These are phyloP conservation scores for Pseudogymnoascus destructans DNA, from an alignment of 2,329 filamentous ascomycete genomes.

Conservation along the genomic window DNA sequence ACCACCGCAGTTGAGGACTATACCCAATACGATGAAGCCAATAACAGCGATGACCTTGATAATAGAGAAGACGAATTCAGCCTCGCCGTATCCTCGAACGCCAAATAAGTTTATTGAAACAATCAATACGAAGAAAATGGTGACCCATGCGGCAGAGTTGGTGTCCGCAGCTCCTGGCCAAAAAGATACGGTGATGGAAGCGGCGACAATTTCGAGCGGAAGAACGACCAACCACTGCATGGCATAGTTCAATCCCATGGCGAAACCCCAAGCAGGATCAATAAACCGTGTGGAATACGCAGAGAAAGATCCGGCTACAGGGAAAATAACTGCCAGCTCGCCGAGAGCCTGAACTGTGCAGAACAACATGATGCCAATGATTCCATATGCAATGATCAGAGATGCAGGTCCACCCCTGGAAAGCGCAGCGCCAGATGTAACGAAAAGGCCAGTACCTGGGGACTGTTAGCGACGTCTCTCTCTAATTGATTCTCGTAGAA, in stretches of 20 bases:
- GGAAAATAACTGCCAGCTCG: slow-evolving; percentile 82
- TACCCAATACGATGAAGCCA: slow-evolving; percentile 60
- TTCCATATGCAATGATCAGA: slow-evolving; percentile 60
- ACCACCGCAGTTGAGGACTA: slow-evolving; percentile 43
- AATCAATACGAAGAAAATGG: slow-evolving; percentile 66
- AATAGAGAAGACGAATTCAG: slow-evolving; percentile 76
- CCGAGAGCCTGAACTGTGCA: slow-evolving; percentile 85
- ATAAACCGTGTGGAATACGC: slow-evolving; percentile 85
- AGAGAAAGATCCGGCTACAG: slow-evolving; percentile 90
- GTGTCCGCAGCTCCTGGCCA: slow-evolving; percentile 49
- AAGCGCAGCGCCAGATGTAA: slow-evolving; percentile 58
- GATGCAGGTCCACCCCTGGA: slow-evolving; percentile 64
- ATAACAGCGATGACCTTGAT: slow-evolving; percentile 71
- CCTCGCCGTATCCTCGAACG: slow-evolving; percentile 78
- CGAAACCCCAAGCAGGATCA: slow-evolving; percentile 92
- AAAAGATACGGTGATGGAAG: slow-evolving; percentile 69
- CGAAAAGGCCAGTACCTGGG: slow-evolving; percentile 62
- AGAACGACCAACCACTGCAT: slow-evolving; percentile 76
- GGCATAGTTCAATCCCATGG: slow-evolving; percentile 90
- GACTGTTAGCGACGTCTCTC: slow-evolving; percentile 14
- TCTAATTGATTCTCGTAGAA: not conserved
- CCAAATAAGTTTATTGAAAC: slow-evolving; percentile 76
- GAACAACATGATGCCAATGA: slow-evolving; percentile 78
- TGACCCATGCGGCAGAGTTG: slow-evolving; percentile 56
- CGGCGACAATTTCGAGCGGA: slow-evolving; percentile 76